Evolutionary conservation across 2,329 filamentous ascomycete species (phyloP), one percentile per base, ranked within the genome.

Genomic region (Penicillium sp.): DNA sequence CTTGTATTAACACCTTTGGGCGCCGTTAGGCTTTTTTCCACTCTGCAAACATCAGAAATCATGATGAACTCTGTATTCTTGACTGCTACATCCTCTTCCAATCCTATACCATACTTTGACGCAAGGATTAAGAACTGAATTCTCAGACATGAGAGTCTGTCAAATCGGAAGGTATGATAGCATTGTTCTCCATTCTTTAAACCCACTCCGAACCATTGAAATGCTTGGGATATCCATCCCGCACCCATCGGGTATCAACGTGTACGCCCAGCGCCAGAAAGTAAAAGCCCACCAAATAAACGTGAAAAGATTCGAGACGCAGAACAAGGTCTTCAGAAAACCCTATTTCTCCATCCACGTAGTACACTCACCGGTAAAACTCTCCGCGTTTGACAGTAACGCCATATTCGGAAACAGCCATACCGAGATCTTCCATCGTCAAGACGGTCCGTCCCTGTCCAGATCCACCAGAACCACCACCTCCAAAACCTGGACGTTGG

Each of bases 381-480:
- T 99, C 95, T 70, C 93, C 93, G 63, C 95, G 84, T 85, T 96
- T 98, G 52, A 98, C 90, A 72, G 96, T 99, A 52, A 99, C 92
- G 1, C 95, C 95, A 73, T 98, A 99, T 80, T 99, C 95, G 31
- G 90, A 90, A 29, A 98, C 93, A 1, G 95, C 95, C 92, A 98
- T 98, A 16, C 95, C 95, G 68, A 99, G 76, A 74, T 99, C 95
- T 77, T 99, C 95, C 95, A 99, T 98, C 1, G 95, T 98, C 60
- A 99, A 81, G 54, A 99, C 93, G 19, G 95, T 97, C 62, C 92
- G 84, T 62, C 96, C 96, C 78, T 96, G 91, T 7, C 75, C 76
- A 54, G 87, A 90, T 1, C 91, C 90, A 27, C 93, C 92, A 69
- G 92, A 90, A 0, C 93, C 93, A 65, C 93, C 93, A 62, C 93